Base-by-base conservation (phyloP, 805 yeast species). In the Kregervanrija pseudodelftensis region DNA sequence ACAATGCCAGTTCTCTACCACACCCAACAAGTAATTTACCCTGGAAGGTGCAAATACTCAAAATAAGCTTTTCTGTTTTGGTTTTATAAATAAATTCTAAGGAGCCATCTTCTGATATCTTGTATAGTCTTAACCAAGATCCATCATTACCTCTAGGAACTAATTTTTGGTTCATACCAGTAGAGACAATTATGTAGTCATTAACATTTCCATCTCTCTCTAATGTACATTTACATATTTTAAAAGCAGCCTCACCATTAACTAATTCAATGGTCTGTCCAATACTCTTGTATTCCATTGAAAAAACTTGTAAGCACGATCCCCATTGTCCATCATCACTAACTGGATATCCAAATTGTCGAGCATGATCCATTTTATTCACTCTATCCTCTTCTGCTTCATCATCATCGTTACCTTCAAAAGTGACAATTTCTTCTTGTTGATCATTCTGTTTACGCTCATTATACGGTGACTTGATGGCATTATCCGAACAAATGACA, bases 1-100 rank as follows among this genome's bases (percentile, higher is more conserved):
- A 89, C 8, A 85, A 51, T 33, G 85, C 64, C 40, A 91, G 53
- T 40, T 63, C 60, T 37, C 72, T 68, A 1, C 71, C 73, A 40
- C 77, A 52, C 0, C 86, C 90, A 1, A 75, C 82, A 1, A 89
- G 60, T 1, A 89, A 58, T 48, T 70, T 71, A 0, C 81, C 85
- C 40, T 74, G 73, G 59, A 86, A 87, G 10, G 67, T 63, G 1
- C 60, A 51, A 59, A 90, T 52, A 0, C 84, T 68, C 30, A 69
- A 49, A 0, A 79, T 76, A 2, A 68, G 64, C 7, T 56, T 65
- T 4, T 76, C 79, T 0, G 82, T 62, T 11, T 61, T 57, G 0
- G 96, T 88, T 43, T 68, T 68, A 60, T 90, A 93, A 4, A 81
- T 52, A 30, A 77, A 67, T 30, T 65, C 58, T 17, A 86, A 46